phyloP scores from a whole-genome alignment of 305 asterid species.

The Solanum hybrid region DNA sequence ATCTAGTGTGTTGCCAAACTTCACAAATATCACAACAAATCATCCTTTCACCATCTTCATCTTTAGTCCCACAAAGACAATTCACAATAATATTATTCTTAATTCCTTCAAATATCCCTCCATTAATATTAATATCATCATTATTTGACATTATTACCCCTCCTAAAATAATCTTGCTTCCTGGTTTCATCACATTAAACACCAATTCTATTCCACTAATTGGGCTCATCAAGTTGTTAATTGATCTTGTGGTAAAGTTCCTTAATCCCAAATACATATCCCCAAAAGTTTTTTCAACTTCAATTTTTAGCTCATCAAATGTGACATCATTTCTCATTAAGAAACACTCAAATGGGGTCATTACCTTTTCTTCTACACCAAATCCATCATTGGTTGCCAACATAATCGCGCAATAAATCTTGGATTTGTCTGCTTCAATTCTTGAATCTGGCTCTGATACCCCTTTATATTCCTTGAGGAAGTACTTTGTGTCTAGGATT shows the following conservation, averaged over 20 bases:
- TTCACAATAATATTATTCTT: conserved; percentile 31
- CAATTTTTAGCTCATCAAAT: conserved; percentile 49
- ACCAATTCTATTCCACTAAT: conserved; percentile 47
- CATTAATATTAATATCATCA: background rate
- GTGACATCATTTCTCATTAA: conserved; percentile 28
- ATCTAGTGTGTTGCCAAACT: conserved; percentile 78
- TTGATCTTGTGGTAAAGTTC: conserved; percentile 26
- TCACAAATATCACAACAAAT: conserved; percentile 78
- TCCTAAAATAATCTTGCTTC: conserved; percentile 37
- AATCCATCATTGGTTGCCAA: background rate
- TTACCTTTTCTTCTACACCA: conserved; percentile 9
- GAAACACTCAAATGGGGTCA: conserved; percentile 53
- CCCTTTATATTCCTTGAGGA: conserved; percentile 40
- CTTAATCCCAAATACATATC: conserved; percentile 46
- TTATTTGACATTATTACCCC: conserved; percentile 16
- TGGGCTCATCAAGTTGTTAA: conserved; percentile 23
- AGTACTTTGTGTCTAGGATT: conserved; percentile 57
- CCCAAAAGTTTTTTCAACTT: conserved; percentile 52
- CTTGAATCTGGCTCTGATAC: background rate
- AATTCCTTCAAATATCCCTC: conserved; percentile 19
- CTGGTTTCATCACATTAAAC: conserved; percentile 37
- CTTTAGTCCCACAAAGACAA: conserved; percentile 63
- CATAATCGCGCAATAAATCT: conserved; percentile 36
- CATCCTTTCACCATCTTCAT: conserved; percentile 88
- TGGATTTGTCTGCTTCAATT: conserved; percentile 20